Percentiles rank a stretch among this genome's conserved stretches.
Conservation (phyloP, 2,329 filamentous ascomycete genomes). For the Xylaria sp. region DNA sequence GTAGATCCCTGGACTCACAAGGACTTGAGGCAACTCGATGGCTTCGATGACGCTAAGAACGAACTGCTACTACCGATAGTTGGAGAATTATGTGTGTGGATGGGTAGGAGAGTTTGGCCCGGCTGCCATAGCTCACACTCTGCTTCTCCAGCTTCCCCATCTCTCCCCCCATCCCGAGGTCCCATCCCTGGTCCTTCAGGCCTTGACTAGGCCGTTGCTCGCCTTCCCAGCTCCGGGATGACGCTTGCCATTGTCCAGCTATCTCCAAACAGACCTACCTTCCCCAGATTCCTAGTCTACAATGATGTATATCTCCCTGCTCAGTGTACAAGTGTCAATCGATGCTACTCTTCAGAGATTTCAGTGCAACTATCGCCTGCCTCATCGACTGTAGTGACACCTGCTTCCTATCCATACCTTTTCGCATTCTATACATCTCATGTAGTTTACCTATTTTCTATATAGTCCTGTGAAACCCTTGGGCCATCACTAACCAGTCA, state of each 20-base stretch:
- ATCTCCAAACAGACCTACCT: neutral
- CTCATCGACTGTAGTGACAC: neutral
- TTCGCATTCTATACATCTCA: neutral
- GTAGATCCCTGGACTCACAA: neutral
- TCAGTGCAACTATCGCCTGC: neutral
- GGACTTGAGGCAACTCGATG: neutral
- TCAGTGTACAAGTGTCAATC: too few species aligned
- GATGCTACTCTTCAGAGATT: too few species aligned
- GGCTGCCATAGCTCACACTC: neutral
- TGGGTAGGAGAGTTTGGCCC: slow-evolving; percentile 14
- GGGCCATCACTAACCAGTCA: neutral
- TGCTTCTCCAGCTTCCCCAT: neutral
- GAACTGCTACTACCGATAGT: neutral
- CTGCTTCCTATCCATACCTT: neutral
- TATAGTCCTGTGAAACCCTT: neutral
- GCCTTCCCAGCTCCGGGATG: slow-evolving; percentile 12
- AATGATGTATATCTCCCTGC: too few species aligned
- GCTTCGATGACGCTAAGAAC: neutral
- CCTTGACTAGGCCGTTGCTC: neutral
- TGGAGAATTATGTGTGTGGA: neutral
- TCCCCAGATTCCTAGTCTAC: neutral
- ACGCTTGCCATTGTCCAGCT: slow-evolving; percentile 16
- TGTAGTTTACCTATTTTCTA: neutral
- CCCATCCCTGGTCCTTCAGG: neutral
- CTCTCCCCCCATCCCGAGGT: neutral